A percentile compares a stretch with the other conserved stretches of the same genome.
Evolutionary conservation across 768 basidiomycete species (phyloP).

Genomic region (Mycena chlorophos): DNA sequence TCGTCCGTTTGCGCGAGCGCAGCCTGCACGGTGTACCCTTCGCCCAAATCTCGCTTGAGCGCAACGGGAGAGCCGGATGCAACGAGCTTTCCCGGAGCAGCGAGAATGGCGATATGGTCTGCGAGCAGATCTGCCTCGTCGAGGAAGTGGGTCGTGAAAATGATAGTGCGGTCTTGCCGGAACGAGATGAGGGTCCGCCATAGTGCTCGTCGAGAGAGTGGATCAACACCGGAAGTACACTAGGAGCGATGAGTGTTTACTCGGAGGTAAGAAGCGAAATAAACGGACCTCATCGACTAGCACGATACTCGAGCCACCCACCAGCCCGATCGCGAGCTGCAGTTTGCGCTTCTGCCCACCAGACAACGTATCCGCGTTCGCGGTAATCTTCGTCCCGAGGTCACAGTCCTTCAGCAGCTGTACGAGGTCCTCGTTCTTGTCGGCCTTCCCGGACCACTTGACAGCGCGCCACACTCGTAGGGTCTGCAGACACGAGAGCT

Average conservation of each 20-base stretch:
- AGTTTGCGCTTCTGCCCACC: constrained; percentile 85
- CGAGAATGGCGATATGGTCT: constrained; percentile 73
- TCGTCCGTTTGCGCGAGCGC: constrained; percentile 36
- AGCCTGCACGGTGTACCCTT: constrained; percentile 68
- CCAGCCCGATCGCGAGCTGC: constrained; percentile 77
- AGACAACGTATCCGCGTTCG: constrained; percentile 64
- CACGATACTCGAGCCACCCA: constrained; percentile 71
- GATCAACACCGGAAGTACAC: constrained; percentile 81
- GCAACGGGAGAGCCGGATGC: constrained; percentile 73
- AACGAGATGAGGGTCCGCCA: constrained; percentile 75
- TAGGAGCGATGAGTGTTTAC: neutral
- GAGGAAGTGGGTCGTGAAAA: constrained; percentile 70
- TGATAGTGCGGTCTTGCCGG: constrained; percentile 62
- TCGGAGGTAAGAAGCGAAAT: neutral
- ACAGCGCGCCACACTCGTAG: constrained; percentile 71
- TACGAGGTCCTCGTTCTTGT: constrained; percentile 55
- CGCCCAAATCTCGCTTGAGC: constrained; percentile 69
- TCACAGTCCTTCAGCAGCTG: constrained; percentile 74
- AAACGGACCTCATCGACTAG: constrained; percentile 52
- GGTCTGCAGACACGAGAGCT: constrained; percentile 73
- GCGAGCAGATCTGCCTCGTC: constrained; percentile 68
- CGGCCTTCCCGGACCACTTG: constrained; percentile 55
- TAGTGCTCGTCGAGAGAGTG: constrained; percentile 71
- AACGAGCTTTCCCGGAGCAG: constrained; percentile 72
- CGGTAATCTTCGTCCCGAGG: constrained; percentile 64